Evolutionary conservation across 2,329 filamentous ascomycete species (phyloP), one percentile per base, ranked within the genome.

Genomic region (Fusarium graminum): DNA sequence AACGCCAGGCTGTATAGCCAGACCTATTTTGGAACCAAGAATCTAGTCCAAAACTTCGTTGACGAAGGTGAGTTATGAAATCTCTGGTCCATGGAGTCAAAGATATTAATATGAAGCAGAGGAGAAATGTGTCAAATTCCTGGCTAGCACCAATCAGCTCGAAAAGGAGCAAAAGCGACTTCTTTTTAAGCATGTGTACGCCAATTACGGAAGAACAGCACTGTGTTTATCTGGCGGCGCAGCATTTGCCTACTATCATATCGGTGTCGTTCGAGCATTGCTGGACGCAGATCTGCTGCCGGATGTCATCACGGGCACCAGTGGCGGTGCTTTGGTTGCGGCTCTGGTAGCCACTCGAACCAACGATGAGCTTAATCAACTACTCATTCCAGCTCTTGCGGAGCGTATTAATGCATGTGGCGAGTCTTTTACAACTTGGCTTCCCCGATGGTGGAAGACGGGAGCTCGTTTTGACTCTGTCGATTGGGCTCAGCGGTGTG

Each of bases 21-120:
- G 80, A 97, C 94, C 4, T 99, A 99, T 76, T 97, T 93, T 71
- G 95, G 95, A 30, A 98, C 95, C n/a, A 99, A 99, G 78, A 88
- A 95, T 63, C 79, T 97, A 67, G 92, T 97, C 29, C 95, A 98
- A 78, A 89, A 90, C 54, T 98, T 94, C 74, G 82, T 97, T 42
- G 92, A 97, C 63, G 94, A 98, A 79, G 84, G 88, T 89, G 77
- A 72, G 82, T 74, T 13, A 14, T 2, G 7, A 40, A 10, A 12
- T 13, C 16, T 6, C 19, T 6, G 4, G 4, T 8, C 7, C 7
- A 36, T 10, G 7, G 29, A 3, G 14, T 12, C 16, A 9, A 9
- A 45, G 6, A 32, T 22, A 45, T 72, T 74, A 54, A 73, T 50
- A 28, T 11, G 2, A n/a, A 42, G 43, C 59, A 90, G 90, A 91